These are phyloP conservation scores for Ceratobasidium sp. DNA, from an alignment of 1,284 basidiomycete species.

Conservation along the genomic window DNA sequence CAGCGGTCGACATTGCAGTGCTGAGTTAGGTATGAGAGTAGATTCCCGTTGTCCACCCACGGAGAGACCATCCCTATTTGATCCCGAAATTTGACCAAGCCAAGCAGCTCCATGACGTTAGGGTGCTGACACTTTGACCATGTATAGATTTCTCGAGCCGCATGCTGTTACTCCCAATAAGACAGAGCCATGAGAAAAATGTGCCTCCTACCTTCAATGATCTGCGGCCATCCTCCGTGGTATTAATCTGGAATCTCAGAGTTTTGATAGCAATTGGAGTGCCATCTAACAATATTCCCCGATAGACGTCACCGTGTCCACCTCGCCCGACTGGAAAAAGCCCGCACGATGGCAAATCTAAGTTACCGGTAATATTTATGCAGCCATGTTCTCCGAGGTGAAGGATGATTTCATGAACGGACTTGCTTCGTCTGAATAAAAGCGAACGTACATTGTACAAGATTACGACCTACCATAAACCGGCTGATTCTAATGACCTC, in stretches of 20 bases:
- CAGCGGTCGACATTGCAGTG: neutral
- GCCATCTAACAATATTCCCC: neutral
- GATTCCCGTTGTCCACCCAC: constrained; percentile 10
- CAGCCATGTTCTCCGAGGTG: constrained; percentile 6
- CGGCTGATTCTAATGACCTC: too few species aligned
- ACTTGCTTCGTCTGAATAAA: too few species aligned
- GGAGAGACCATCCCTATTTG: constrained; percentile 4
- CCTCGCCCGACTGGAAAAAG: neutral
- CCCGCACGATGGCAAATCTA: neutral
- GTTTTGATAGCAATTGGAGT: constrained; percentile 1
- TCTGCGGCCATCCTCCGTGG: neutral
- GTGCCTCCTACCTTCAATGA: neutral
- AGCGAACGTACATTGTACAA: too few species aligned
- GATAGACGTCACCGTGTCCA: constrained; percentile 6
- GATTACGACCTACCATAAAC: too few species aligned
- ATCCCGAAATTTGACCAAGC: neutral
- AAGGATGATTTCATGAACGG: neutral
- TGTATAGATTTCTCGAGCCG: constrained; percentile 1
- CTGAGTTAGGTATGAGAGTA: neutral
- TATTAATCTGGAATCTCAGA: neutral
- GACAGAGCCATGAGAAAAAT: too few species aligned
- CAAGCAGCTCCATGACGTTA: neutral
- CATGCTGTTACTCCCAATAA: too few species aligned
- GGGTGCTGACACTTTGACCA: constrained; percentile 15
- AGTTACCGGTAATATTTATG: neutral